Evolutionary conservation across 352 stramenopile genomes (phyloP).

Genomic region (Pythium angustatum): DNA sequence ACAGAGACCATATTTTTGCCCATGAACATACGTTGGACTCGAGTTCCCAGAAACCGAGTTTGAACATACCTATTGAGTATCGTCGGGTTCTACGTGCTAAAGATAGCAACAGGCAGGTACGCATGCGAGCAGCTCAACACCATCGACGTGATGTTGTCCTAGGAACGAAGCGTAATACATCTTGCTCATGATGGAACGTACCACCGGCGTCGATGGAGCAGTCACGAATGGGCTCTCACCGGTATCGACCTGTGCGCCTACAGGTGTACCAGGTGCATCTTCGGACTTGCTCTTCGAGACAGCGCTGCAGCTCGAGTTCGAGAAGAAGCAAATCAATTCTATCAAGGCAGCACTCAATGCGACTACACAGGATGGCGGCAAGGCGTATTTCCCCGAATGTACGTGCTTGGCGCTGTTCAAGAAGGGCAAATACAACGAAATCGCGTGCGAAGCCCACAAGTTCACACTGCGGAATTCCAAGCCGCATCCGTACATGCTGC

Average conservation of each 20-base stretch:
- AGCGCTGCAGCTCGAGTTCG: constrained; percentile 15
- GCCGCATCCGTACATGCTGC: constrained; percentile 35
- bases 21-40: neutral
- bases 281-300: constrained; percentile 22
- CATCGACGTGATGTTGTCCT: neutral
- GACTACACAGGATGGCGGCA: neutral
- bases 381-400: constrained; percentile 36
- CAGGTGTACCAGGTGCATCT: neutral
- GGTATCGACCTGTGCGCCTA: neutral
- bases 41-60: neutral
- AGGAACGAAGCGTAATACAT: neutral
- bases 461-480: constrained; percentile 60
- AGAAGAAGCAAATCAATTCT: constrained; percentile 21
- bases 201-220: neutral
- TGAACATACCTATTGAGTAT: neutral
- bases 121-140: neutral
- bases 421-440: constrained; percentile 48
- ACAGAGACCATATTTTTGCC: constrained; percentile 16
- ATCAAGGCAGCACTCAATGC: constrained; percentile 16
- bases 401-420: constrained; percentile 48
- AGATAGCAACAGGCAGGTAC: neutral
- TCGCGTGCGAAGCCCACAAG: constrained; percentile 55
- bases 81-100: too few species aligned
- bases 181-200: neutral
- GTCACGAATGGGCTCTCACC: neutral